Evolutionary conservation across 495 filamentous ascomycete genomes (phyloP).

Genomic region (Chaetomium cochliodes): DNA sequence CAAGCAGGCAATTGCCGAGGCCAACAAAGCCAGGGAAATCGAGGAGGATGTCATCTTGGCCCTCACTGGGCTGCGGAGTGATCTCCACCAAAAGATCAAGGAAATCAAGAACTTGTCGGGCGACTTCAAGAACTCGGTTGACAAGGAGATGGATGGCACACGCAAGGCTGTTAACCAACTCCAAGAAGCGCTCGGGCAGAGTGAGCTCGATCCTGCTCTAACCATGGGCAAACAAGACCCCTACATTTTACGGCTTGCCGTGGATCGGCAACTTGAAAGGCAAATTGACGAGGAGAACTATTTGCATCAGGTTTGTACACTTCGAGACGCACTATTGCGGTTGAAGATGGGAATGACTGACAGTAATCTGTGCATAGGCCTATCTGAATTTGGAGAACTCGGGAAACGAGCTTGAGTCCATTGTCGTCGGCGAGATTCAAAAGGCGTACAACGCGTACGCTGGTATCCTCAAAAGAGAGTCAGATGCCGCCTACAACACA

Average conservation of each 20-base stretch:
- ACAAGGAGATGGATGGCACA: conserved; percentile 73
- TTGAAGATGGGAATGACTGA: not conserved
- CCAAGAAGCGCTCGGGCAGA: conserved; percentile 73
- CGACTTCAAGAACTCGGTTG: conserved; percentile 90
- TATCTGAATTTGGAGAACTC: conserved; percentile 94
- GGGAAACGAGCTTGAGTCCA: conserved; percentile 89
- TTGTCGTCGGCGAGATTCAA: conserved; percentile 94
- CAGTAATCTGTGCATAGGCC: conserved; percentile 54
- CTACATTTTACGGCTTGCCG: conserved; percentile 76
- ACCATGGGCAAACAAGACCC: conserved; percentile 86
- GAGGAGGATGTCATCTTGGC: conserved; percentile 87
- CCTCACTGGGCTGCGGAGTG: conserved; percentile 78
- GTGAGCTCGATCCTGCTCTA: conserved; percentile 71
- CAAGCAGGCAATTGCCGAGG: conserved; percentile 73
- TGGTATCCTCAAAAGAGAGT: conserved; percentile 82
- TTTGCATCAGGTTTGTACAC: conserved; percentile 68
- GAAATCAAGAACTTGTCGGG: conserved; percentile 90
- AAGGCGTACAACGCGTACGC: conserved; percentile 94
- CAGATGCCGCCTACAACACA: conserved; percentile 73
- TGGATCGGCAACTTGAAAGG: conserved; percentile 83
- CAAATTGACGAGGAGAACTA: conserved; percentile 98
- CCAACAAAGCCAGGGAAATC: conserved; percentile 86
- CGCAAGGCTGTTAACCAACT: conserved; percentile 69
- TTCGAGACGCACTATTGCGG: conserved; percentile 15
- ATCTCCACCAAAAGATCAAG: conserved; percentile 93